Conservation (phyloP, 805 yeast species). For the Saccharomycopsis fermentans region DNA sequence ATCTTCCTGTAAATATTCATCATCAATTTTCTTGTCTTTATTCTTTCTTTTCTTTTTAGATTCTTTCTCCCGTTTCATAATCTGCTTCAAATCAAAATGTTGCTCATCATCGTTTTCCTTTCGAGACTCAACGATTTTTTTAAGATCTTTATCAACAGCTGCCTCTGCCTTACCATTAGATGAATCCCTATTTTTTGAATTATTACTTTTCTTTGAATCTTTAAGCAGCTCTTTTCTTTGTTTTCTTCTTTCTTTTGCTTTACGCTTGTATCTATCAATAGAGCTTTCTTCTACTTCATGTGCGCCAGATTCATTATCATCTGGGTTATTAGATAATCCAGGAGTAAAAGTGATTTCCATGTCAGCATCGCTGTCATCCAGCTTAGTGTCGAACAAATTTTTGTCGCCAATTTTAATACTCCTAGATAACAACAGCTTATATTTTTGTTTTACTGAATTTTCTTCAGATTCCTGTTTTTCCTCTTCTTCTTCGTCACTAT, state of each 20-base stretch:
- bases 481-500: conserved; percentile 46
- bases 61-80: conserved; percentile 62
- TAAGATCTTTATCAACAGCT: conserved; percentile 21
- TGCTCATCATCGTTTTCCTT: conserved; percentile 39
- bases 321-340: conserved; percentile 45
- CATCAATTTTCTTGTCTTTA: conserved; percentile 40
- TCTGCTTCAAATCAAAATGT: conserved; percentile 74
- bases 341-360: conserved; percentile 96
- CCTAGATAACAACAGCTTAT: conserved; percentile 45
- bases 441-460: conserved; percentile 39
- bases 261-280: conserved; percentile 69
- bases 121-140: conserved; percentile 15
- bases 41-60: conserved; percentile 39
- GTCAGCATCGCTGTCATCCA: conserved; percentile 55
- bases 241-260: conserved; percentile 88
- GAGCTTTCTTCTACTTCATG: conserved; percentile 55
- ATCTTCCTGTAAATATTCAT: conserved; percentile 38
- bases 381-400: conserved; percentile 28
- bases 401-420: conserved; percentile 28
- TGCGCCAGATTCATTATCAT: conserved; percentile 24
- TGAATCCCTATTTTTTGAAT: conserved; percentile 21
- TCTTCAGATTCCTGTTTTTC: conserved; percentile 45
- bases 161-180: conserved; percentile 20
- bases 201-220: conserved; percentile 35
- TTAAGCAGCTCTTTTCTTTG: conserved; percentile 71